Evolutionary conservation across 139 green algal genomes (phyloP), one percentile per base, ranked within the genome.

Genomic region (Tetradesmus lagerheimii): DNA sequence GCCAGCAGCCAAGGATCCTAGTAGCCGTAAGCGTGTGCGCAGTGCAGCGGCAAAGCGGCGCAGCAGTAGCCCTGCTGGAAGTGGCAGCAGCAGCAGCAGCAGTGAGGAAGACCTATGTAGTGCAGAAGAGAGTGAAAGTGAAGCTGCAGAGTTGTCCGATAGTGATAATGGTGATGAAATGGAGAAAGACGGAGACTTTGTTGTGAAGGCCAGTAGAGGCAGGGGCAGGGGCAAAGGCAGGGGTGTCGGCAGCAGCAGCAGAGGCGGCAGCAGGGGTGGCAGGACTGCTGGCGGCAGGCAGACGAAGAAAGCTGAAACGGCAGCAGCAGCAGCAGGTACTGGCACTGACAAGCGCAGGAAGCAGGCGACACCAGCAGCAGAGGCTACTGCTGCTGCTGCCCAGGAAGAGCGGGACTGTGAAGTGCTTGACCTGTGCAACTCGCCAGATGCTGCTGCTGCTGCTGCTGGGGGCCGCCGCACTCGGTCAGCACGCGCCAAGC

Each of bases 341-440:
- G 75, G n/a, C 43, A 9, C n/a, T 8, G n/a, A n/a, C 12, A 41
- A 81, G 75, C n/a, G 75, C 31, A 81, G 31, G 35, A 50, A 45
- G 67, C 1, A 39, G 67, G 83, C 83, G 64, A 45, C 83, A 80
- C 8, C 83, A 88, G 82, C 43, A 85, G 80, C 45, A 75, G 80
- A n/a, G 34, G 35, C 83, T 64, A 50, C 47, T 39, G 57, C 62
- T 66, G 39, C 14, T 78, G 23, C 18, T 37, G 43, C 15, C 3
- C 57, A 71, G 57, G 20, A 71, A 23, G 41, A 66, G 78, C 39
- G 35, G 62, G 8, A 41, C 27, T 23, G 50, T 14, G 64, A 67
- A 11, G 84, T 89, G 38, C 37, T 89, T 8, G 84, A 89, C 39
- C 41, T 89, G 4, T 89, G 84, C 39, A 45, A 35, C 29, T 89